Evolutionary conservation across 208 protist species (phyloP), one percentile per base, ranked within the genome.

Genomic region (Wallacemonas sp.): DNA sequence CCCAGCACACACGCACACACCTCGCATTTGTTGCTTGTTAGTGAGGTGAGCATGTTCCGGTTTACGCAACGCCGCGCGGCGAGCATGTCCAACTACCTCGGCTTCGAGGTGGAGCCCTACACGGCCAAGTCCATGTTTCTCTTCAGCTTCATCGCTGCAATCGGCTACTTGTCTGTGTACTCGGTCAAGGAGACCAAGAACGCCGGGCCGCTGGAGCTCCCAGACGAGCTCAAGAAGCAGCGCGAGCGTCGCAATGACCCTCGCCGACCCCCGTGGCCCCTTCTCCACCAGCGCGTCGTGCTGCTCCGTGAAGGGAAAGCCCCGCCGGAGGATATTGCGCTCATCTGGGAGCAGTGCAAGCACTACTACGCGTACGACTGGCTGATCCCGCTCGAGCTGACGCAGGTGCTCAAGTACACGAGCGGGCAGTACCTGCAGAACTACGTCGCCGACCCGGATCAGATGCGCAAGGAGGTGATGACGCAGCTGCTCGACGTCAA

Each of bases 301-400:
- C 66, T 92, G 62, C 61, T 94, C 68, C 88, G 88, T 3, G 88
- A 94, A 68, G 85, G 85, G 22, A 91, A 90, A 59, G 63, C 62
- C 9, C 30, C 82, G 2, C 82, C 80, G 11, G 88, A 94, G 62
- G 88, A 94, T 58, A 62, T 94, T n/a, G 66, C 74, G 21, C 70
- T 92, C 9, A 53, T 94, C 65, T 94, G 88, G 88, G 84, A 91
- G 64, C 88, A 94, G 69, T 87, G 77, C 36, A 78, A 79, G 46
- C 79, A 91, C 61, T 94, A 94, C 76, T 94, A 94, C 75, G 80
- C 84, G 14, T 70, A 71, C 3, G 88, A 94, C 72, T 94, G 88
- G 86, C 81, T 94, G 8, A 86, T 94, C 58, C 84, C 85, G 38
- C 72, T 94, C 27, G 84, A 94, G 75, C 74, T 94, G 19, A 89